A percentile compares a stretch with the other conserved stretches of the same genome.
These are phyloP conservation scores for Linderniella brevidens DNA, from an alignment of 257 asterid genomes.

Conservation along the genomic window DNA sequence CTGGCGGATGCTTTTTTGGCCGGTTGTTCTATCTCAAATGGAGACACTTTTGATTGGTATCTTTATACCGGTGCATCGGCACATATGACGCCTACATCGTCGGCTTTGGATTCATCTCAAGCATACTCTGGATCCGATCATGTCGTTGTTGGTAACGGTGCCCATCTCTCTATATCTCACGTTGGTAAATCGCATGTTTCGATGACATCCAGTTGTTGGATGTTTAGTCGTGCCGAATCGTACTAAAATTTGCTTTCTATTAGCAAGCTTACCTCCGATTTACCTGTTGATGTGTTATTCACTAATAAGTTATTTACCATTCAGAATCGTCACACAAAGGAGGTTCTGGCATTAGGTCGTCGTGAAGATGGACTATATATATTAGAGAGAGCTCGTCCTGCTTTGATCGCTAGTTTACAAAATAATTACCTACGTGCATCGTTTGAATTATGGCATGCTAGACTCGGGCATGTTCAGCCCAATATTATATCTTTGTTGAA, in stretches of 20 bases:
- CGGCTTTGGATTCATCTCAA: no score
- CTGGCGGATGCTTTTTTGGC: not conserved
- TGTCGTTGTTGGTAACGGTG: not conserved
- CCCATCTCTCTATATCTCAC: not conserved
- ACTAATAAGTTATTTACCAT: no score
- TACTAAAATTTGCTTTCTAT: not conserved
- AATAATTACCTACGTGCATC: not conserved
- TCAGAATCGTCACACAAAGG: not conserved
- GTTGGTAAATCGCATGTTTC: not conserved
- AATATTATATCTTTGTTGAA: not conserved
- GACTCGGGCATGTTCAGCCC: not conserved
- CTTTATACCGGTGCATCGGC: not conserved
- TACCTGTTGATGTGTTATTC: not conserved
- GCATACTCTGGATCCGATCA: not conserved
- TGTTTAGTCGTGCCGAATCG: not conserved
- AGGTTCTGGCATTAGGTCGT: not conserved
- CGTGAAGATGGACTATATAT: not conserved
- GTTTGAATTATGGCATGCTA: conserved; percentile 1
- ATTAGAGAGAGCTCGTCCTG: not conserved
- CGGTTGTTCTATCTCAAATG: not conserved
- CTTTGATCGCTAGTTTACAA: not conserved
- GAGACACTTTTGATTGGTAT: not conserved
- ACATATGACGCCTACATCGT: no score
- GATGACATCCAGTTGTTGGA: not conserved
- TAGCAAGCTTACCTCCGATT: not conserved